Percentiles rank a stretch among this genome's conserved stretches.
Evolutionary conservation across 2,329 filamentous ascomycete genomes (phyloP).

Genomic region (Aspergillus quadrilineatus): DNA sequence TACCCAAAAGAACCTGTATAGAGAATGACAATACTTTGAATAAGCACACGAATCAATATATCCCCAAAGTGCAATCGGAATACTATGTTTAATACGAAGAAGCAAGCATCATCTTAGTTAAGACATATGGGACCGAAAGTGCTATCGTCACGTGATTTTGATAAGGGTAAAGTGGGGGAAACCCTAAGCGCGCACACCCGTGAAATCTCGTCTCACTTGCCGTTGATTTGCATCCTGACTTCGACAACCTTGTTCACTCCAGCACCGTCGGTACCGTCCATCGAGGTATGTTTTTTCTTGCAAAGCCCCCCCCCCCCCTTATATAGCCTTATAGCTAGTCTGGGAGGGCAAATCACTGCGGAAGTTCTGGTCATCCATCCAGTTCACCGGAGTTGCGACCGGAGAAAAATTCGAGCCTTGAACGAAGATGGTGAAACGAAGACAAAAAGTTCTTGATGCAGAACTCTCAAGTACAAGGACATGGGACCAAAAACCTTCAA

Average conservation of each 20-base stretch:
- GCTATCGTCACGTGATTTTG: constrained; percentile 26
- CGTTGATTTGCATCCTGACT: constrained; percentile 12
- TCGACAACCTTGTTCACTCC: constrained; percentile 27
- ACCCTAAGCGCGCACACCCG: constrained; percentile 35
- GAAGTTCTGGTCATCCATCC: constrained; percentile 18
- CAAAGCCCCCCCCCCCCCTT: constrained; percentile 24
- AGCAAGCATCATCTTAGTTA: too few species aligned
- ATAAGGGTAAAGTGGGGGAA: constrained; percentile 29
- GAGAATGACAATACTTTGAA: constrained; percentile 23
- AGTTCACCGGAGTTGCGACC: constrained; percentile 17
- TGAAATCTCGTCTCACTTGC: constrained; percentile 20
- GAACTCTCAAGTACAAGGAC: constrained; percentile 5
- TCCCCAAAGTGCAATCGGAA: neutral
- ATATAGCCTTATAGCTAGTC: constrained; percentile 44
- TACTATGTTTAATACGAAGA: too few species aligned
- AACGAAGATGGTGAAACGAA: neutral
- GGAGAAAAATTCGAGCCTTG: constrained; percentile 8
- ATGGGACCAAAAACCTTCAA: constrained; percentile 17
- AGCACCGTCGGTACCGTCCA: constrained; percentile 28
- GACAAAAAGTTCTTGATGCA: constrained; percentile 1
- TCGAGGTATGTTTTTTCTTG: constrained; percentile 44
- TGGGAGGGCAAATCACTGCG: constrained; percentile 44
- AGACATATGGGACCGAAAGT: constrained; percentile 19
- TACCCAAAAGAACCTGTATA: constrained; percentile 30
- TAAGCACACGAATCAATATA: constrained; percentile 2